Conservation (phyloP, 306 rosid genomes). For the Amphicarpaea edgeworthii region DNA sequence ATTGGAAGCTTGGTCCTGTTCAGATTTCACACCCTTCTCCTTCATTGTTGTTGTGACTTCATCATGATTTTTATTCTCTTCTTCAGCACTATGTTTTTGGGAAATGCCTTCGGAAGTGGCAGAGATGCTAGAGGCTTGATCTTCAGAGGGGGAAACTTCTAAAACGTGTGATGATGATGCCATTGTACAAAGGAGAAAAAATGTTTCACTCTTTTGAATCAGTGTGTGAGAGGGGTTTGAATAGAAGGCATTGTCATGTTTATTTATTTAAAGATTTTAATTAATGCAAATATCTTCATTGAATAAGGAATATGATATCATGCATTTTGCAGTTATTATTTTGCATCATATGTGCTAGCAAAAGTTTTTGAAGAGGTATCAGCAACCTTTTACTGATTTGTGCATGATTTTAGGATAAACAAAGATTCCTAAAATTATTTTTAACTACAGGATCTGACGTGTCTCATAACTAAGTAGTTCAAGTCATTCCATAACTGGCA, state of each 20-base stretch:
- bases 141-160: slow-evolving; percentile 43
- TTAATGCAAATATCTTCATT: background rate
- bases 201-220: background rate
- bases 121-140: slow-evolving; percentile 62
- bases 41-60: slow-evolving; percentile 23
- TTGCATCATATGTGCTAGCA: too few species aligned
- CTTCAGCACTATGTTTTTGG: background rate
- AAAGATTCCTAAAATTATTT: slow-evolving; percentile 22
- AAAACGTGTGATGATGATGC: slow-evolving; percentile 30
- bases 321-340: slow-evolving; percentile 12
- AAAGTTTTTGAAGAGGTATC: slow-evolving; percentile 7
- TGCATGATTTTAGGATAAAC: slow-evolving; percentile 10
- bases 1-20: slow-evolving; percentile 23
- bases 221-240: background rate
- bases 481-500: slow-evolving; percentile 27
- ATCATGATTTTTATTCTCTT: background rate
- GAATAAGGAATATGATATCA: background rate
- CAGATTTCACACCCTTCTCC: slow-evolving; percentile 20
- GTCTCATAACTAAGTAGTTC: background rate
- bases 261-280: slow-evolving; percentile 2
- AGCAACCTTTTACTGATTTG: background rate
- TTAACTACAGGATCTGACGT: background rate
- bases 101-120: slow-evolving; percentile 41
- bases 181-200: slow-evolving; percentile 44
- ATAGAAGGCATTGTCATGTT: background rate